These are phyloP conservation scores for Monosporascus sp. DNA, from an alignment of 2,329 filamentous ascomycete species.

Conservation along the genomic window DNA sequence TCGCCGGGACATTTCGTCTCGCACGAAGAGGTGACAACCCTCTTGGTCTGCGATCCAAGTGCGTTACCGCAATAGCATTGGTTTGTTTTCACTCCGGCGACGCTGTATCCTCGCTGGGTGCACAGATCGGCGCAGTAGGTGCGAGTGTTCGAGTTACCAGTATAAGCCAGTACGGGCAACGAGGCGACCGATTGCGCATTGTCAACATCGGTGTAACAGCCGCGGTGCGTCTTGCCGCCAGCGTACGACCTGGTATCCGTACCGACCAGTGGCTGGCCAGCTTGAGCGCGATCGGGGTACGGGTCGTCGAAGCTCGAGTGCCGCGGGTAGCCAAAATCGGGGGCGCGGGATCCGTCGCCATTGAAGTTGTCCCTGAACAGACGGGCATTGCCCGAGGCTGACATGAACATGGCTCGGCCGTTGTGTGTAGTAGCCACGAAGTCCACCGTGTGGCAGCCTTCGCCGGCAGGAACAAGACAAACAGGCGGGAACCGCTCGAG, in stretches of 20 bases:
- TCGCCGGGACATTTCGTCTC: conserved; percentile 1
- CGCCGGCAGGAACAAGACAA: background rate
- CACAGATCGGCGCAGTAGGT: conserved; percentile 1
- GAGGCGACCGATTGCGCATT: conserved; percentile 1
- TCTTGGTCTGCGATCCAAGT: background rate
- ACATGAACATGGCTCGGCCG: conserved; percentile 1
- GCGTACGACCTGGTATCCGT: conserved; percentile 1
- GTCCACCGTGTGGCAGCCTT: conserved; percentile 2
- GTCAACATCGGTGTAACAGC: conserved; percentile 1
- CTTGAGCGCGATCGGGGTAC: conserved; percentile 1
- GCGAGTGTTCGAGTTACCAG: background rate
- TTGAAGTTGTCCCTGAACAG: conserved; percentile 3
- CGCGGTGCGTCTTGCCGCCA: conserved; percentile 3
- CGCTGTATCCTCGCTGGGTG: conserved; percentile 1
- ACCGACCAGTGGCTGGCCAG: background rate
- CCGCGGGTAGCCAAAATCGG: conserved; percentile 2
- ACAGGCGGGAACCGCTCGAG: background rate
- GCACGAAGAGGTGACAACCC: conserved; percentile 3
- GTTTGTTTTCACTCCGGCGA: background rate
- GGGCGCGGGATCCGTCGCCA: conserved; percentile 2
- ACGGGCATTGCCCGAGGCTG: background rate
- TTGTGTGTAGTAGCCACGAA: conserved; percentile 1
- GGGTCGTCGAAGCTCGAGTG: conserved; percentile 1
- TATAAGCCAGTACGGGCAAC: background rate
- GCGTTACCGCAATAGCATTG: conserved; percentile 1